Base-by-base conservation (phyloP, 306 rosid genomes). In the Purshia tridentata region DNA sequence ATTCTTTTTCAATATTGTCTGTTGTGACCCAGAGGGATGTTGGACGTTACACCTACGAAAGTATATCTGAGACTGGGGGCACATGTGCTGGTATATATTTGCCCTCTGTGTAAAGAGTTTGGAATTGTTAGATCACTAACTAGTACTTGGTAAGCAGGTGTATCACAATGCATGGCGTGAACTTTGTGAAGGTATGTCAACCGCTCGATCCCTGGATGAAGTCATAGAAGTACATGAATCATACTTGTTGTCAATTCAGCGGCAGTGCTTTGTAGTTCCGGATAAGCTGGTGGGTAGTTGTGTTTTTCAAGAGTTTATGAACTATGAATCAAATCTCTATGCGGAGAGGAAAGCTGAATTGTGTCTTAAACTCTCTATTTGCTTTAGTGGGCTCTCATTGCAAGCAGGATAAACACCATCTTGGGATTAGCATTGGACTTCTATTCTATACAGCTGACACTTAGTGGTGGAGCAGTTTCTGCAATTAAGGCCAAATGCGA, bases 131-230 rank as follows among this genome's bases (percentile, higher is more conserved):
- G 65, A 56, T 81, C 70, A 71, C 77, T 80, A 70, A 76, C 74
- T 76, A 49, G 73, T 73, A 73, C 74, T 72, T 77, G 9, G 42
- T 78, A 66, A 82, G 79, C 92, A 94, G 97, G 98, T 94, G 75
- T 94, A 94, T 83, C 98, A 94, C 82, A 94, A 97, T 89, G 98
- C 98, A 67, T 94, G 98, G 98, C 95, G 80, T 65, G 98, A 94
- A 80, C 91, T 94, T 64, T 86, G 94, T 76, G 96, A 91, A 81
- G 87, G 96, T 75, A 89, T 94, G 97, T 71, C 87, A 35, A 81
- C 85, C 1, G 96, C 98, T 51, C 81, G 84, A 82, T 89, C 98
- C 69, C 82, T 91, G 79, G 98, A 94, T 79, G 98, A 88, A 80
- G 98, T 94, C 76, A 89, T 94, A 67, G 96, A 94, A 83, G 97